Percentiles rank a stretch among this genome's conserved stretches.
Conservation (phyloP, 495 filamentous ascomycete species). For the Tuber calosporum region DNA sequence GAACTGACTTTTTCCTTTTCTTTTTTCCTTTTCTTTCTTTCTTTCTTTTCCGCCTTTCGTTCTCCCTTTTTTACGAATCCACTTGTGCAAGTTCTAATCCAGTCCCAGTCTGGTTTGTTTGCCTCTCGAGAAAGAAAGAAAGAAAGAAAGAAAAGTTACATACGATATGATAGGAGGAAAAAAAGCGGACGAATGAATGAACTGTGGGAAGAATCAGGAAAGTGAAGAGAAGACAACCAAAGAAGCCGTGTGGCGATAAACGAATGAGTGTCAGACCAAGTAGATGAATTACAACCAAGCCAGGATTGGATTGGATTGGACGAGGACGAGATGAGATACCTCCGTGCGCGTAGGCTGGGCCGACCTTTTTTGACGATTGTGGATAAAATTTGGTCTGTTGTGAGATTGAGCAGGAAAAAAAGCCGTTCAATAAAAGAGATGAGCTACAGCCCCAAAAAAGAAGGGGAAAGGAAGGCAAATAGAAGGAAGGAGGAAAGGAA, state of each 20-base stretch:
- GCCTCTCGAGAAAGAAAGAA: not conserved
- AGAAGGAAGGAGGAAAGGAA: not conserved
- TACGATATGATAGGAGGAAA: not conserved
- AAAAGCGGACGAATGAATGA: not conserved
- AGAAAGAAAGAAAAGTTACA: too few relatives aligned
- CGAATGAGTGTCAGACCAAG: conserved; percentile 29
- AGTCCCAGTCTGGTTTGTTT: conserved; percentile 3
- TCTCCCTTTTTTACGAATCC: not conserved
- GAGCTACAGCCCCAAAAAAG: not conserved
- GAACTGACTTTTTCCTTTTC: conserved; percentile 9
- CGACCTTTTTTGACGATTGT: not conserved
- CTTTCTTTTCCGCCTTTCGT: not conserved
- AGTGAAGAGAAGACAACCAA: not conserved
- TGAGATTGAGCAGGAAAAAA: not conserved
- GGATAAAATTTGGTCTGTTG: not conserved
- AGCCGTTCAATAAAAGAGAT: not conserved
- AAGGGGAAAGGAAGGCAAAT: not conserved
- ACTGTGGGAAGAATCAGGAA: not conserved
- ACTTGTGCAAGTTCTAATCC: not conserved
- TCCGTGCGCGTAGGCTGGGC: not conserved
- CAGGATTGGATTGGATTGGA: conserved; percentile 20
- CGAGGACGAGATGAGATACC: not conserved
- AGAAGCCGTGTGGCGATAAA: conserved; percentile 21
- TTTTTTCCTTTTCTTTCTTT: conserved; percentile 8
- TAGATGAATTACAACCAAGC: conserved; percentile 28